A percentile compares a stretch with the other conserved stretches of the same genome.
phyloP scores from a whole-genome alignment of 2,329 filamentous ascomycete genomes.

The Gnomoniopsis sp. region DNA sequence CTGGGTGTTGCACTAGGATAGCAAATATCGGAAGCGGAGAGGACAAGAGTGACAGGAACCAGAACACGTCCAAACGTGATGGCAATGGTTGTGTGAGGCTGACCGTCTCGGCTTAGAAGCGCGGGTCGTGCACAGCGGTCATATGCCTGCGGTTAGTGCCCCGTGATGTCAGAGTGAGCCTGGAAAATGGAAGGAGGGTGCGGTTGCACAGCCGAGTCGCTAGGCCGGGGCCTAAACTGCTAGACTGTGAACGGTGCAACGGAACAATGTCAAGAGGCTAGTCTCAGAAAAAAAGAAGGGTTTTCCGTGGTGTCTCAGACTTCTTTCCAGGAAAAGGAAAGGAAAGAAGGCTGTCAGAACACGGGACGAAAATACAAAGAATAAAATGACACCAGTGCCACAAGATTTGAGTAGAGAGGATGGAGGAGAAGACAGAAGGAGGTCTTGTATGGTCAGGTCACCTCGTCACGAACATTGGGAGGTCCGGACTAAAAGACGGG shows the following conservation, averaged over 20 bases:
- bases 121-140: not conserved
- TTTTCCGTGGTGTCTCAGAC: not conserved
- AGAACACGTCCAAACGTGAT: too few relatives aligned
- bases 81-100: too few relatives aligned
- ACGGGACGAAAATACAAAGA: not conserved
- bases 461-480: not conserved
- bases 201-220: not conserved
- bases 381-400: not conserved
- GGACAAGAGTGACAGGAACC: not conserved
- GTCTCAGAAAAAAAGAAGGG: not conserved
- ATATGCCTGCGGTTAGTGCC: not conserved
- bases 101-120: not conserved
- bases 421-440: not conserved
- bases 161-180: not conserved
- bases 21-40: too few relatives aligned
- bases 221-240: not conserved
- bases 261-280: not conserved
- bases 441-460: not conserved
- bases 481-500: not conserved
- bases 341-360: not conserved
- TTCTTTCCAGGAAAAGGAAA: not conserved
- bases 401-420: not conserved
- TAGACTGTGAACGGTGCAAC: not conserved
- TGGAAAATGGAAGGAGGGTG: not conserved
- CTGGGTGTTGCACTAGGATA: too few relatives aligned